These are phyloP conservation scores for Eucalyptus erythrocorys DNA, from an alignment of 345 rosid species.

Conservation along the genomic window DNA sequence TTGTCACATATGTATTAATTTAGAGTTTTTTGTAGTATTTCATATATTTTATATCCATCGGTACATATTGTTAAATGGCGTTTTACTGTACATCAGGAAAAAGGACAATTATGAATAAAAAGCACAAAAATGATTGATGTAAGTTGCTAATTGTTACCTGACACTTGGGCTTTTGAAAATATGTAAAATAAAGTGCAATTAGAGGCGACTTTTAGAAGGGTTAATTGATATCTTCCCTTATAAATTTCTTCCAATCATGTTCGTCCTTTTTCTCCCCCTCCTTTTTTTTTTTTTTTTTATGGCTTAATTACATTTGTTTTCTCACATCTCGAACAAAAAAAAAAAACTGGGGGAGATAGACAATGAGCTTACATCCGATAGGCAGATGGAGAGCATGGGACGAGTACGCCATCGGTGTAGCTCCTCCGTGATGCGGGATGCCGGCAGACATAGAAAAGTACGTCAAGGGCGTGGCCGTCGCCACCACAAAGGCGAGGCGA, in stretches of 20 bases:
- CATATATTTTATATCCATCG: accelerated
- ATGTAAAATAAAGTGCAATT: background rate
- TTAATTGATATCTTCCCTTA: background rate
- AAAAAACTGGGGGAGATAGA: background rate
- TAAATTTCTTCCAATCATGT: background rate
- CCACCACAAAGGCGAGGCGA: background rate
- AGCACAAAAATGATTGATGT: background rate
- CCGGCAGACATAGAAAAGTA: background rate
- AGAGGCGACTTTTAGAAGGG: background rate
- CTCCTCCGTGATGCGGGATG: background rate
- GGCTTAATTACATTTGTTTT: background rate
- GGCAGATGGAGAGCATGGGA: background rate
- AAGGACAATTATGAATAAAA: background rate
- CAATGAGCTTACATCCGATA: background rate
- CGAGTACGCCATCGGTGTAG: background rate
- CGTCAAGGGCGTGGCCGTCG: background rate
- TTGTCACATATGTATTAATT: accelerated
- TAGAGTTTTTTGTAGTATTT: no score
- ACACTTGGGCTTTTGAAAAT: background rate
- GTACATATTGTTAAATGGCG: background rate
- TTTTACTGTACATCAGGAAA: background rate
- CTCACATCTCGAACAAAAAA: background rate
- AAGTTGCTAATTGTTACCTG: background rate
- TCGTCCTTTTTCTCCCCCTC: background rate
- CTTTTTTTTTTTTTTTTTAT: no score